These are phyloP conservation scores for Nothomitra cinnamomea DNA, from an alignment of 2,329 filamentous ascomycete species.

Conservation along the genomic window DNA sequence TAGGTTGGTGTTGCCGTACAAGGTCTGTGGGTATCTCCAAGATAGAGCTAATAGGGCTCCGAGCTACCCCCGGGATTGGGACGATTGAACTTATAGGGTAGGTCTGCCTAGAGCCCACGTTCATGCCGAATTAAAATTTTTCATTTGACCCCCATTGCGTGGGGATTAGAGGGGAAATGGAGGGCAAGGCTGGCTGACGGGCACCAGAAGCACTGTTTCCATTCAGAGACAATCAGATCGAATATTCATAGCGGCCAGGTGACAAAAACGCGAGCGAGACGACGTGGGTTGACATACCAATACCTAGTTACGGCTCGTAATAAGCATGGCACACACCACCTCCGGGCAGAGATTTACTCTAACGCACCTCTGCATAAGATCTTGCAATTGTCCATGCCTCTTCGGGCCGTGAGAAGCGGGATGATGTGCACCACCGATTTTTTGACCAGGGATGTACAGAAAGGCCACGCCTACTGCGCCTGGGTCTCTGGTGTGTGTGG, in stretches of 20 bases:
- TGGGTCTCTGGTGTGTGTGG: no score
- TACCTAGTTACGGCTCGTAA: not conserved
- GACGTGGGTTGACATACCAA: not conserved
- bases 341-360: not conserved
- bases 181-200: not conserved
- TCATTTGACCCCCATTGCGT: not conserved
- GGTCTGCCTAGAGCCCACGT: not conserved
- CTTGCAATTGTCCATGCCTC: not conserved
- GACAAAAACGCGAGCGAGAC: not conserved
- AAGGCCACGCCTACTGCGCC: not conserved
- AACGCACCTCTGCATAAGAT: not conserved
- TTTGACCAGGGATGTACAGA: not conserved
- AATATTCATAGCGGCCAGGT: not conserved
- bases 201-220: not conserved
- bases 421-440: not conserved
- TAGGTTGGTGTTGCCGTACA: not conserved
- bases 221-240: not conserved
- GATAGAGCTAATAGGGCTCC: not conserved
- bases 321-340: not conserved
- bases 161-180: not conserved
- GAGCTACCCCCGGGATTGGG: not conserved
- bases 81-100: not conserved
- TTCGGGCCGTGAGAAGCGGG: not conserved
- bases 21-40: not conserved
- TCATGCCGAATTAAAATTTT: constrained; percentile 1